Evolutionary conservation across 768 basidiomycete species (phyloP), one percentile per base, ranked within the genome.

Genomic region (Tephrocybe sp.): DNA sequence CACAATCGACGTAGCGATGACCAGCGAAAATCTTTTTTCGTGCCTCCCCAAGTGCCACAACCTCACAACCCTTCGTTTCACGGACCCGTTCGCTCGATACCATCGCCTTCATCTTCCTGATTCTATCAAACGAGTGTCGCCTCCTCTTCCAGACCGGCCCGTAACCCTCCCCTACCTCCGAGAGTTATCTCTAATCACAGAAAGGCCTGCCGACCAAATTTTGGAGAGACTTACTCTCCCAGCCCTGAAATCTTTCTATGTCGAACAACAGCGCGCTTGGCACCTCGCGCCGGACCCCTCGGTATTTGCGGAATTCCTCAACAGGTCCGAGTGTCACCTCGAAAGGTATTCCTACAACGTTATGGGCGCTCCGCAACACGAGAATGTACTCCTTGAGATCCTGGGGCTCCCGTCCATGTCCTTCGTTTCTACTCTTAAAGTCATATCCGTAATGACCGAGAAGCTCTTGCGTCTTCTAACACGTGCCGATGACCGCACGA

Each of bases 181-280:
- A 11, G 26, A 45, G 9, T 24, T 55, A 15, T 40, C 47, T 11
- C 25, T 55, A 2, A 9, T 12, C 17, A 25, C 42, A 8, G 26
- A 50, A 17, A 20, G 17, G 1, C 33, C 53, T n/a, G 32, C 38
- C 30, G 53, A 45, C 32, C 6, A 11, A 10, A 50, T 55, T 15
- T 50, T 55, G 20, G 17, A 34, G 3, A 43, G 26, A n/a, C 48
- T 55, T 15, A 46, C 32, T 8, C 24, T 55, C 9, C 53, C 53
- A 3, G 40, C 48, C 5, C 18, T 55, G 2, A 33, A 15, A 4
- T 45, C 48, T 1, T 38, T 45, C 11, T 23, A 34, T 11, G 17
- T 55, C 4, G 28, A 25, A 9, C 48, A 55, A 38, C 36, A 26
- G 34, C 15, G 24, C 25, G 40, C 37, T 14, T 42, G 24, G 37